These are phyloP conservation scores for Catenaria anguillulae DNA, from an alignment of 371 early-diverging fungal species.

Conservation along the genomic window DNA sequence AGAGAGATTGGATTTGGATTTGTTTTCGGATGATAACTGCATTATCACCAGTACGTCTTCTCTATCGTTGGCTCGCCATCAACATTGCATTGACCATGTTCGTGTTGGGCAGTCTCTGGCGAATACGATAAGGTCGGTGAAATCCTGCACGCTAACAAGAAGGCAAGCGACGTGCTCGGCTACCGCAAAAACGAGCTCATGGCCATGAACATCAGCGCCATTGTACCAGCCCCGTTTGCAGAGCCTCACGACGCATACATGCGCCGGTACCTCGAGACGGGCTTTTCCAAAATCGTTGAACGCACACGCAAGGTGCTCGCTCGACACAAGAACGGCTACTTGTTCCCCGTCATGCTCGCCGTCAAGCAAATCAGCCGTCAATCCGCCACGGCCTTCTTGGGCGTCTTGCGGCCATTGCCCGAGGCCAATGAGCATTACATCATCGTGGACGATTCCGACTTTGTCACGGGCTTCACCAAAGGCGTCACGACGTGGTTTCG, in stretches of 20 bases:
- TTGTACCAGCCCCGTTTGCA: slow-evolving; percentile 23
- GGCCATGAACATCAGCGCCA: slow-evolving; percentile 15
- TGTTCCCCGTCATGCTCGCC: slow-evolving; percentile 15
- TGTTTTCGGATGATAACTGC: slow-evolving; percentile 12
- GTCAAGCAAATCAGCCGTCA: slow-evolving; percentile 19
- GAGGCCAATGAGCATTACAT: slow-evolving; percentile 15
- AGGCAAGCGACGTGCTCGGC: slow-evolving; percentile 14
- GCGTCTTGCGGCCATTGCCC: slow-evolving; percentile 9
- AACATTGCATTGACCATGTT: slow-evolving; percentile 13
- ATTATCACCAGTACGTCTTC: slow-evolving; percentile 13
- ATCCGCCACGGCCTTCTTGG: slow-evolving; percentile 16
- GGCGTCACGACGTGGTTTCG: slow-evolving; percentile 9
- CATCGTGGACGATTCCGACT: slow-evolving; percentile 10
- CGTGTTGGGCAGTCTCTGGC: neutral
- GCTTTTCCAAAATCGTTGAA: slow-evolving; percentile 18
- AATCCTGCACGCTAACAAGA: slow-evolving; percentile 11
- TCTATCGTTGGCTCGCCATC: slow-evolving; percentile 17
- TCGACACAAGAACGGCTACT: slow-evolving; percentile 13
- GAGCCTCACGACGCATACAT: slow-evolving; percentile 22
- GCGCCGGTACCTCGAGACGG: slow-evolving; percentile 17
- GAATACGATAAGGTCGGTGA: neutral
- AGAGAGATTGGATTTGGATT: neutral
- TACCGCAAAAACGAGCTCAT: slow-evolving; percentile 13
- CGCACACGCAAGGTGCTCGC: slow-evolving; percentile 19
- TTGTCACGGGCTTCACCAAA: slow-evolving; percentile 12